phyloP scores from a whole-genome alignment of 352 stramenopile genomes.

The Phytopythium oedochilum region DNA sequence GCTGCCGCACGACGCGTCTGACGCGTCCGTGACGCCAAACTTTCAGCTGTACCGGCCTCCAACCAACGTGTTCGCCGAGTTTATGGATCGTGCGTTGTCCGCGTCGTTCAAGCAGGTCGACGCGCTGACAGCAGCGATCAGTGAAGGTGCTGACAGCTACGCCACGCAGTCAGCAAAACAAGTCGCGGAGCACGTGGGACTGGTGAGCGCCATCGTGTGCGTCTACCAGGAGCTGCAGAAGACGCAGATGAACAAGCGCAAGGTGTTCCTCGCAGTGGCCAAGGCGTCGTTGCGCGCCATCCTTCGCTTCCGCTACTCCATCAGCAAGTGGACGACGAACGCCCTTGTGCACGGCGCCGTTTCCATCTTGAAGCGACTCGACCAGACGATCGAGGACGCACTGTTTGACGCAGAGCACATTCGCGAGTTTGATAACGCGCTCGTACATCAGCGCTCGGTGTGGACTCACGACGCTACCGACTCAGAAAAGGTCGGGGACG shows the following conservation, averaged over 20 bases:
- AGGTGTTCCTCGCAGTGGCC: conserved; percentile 76
- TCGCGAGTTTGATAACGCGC: conserved; percentile 59
- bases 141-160: not conserved
- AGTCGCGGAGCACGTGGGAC: conserved; percentile 24
- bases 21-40: conserved; percentile 9
- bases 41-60: conserved; percentile 81
- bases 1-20: conserved; percentile 15
- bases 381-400: conserved; percentile 61
- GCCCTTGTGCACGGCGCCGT: conserved; percentile 10
- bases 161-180: not conserved
- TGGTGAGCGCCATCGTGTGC: conserved; percentile 46
- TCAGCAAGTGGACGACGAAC: conserved; percentile 23
- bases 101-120: conserved; percentile 16
- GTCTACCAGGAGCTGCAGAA: conserved; percentile 78
- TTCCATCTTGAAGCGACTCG: conserved; percentile 25
- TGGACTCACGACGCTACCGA: not conserved
- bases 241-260: conserved; percentile 88
- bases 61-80: conserved; percentile 71
- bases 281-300: conserved; percentile 74
- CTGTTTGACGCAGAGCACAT: conserved; percentile 79
- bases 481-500: not conserved
- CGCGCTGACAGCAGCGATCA: not conserved
- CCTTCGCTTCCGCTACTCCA: conserved; percentile 42
- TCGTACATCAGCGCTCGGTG: conserved; percentile 17
- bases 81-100: conserved; percentile 52